Evolutionary conservation across 1,284 basidiomycete genomes (phyloP), one percentile per base, ranked within the genome.

Genomic region (Cryptococcus depauperatus): DNA sequence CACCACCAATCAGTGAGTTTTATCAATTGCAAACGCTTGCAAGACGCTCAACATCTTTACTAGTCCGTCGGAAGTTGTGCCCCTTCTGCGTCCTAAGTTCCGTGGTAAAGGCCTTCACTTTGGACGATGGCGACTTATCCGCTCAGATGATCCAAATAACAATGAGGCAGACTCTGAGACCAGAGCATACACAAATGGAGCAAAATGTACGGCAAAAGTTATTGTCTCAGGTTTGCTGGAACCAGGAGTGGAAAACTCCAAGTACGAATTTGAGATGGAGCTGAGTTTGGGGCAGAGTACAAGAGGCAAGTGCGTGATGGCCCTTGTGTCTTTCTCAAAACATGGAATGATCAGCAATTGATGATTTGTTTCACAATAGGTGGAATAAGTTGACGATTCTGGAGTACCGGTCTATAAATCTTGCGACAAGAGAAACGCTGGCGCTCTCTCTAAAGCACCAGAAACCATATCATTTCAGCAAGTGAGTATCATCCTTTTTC

Each of bases 381-480:
- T 95, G 90, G 90, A 92, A 95, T 70, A 85, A 81, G 62, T 75
- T 95, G 51, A 82, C 88, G 48, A 77, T 93, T 38, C 59, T 76
- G 37, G 75, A 77, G 11, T 93, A 93, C 65, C 76, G 83, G 48
- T 82, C 81, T 0, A 77, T 90, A 26, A 79, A 85, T 51, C 61
- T 84, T 22, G 78, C 77, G 35, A 85, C 78, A 18, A 88, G 85
- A 2, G 88, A 92, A 66, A 74, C 78, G 11, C 68, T 78, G 18
- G 79, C 83, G 16, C 72, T 93, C 37, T 75, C 79, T 7, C 73
- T 92, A 56, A 86, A 84, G 63, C 82, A 91, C 59, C 85, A 90
- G 64, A 77, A 86, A 50, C 81, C 88, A 21, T 95, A 89, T 66
- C 90, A 85, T 80, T 95, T 95, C 69, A 92, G 88, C 34, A 89